These are phyloP conservation scores for Solanum sejunctum DNA, from an alignment of 257 asterid species.

Conservation along the genomic window DNA sequence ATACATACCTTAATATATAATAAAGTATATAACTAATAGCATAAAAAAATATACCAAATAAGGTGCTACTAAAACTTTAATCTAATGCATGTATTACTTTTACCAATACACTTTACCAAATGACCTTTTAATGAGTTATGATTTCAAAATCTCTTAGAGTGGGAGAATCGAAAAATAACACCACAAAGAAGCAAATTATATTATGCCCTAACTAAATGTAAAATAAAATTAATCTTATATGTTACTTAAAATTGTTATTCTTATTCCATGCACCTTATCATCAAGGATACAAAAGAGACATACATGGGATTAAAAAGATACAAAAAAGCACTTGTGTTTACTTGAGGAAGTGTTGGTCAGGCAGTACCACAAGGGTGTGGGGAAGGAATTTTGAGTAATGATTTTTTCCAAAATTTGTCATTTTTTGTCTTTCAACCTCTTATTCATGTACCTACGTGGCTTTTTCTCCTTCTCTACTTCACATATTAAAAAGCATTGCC, in stretches of 20 bases:
- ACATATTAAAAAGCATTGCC: neutral
- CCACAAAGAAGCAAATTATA: neutral
- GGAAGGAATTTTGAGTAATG: neutral
- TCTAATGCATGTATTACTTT: too few relatives aligned
- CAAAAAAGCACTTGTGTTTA: neutral
- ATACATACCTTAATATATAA: too few relatives aligned
- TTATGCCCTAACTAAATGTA: neutral
- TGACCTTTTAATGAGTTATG: too few relatives aligned
- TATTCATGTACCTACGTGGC: slow-evolving; percentile 15
- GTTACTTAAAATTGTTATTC: neutral
- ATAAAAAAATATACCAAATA: too few relatives aligned
- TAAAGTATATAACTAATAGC: too few relatives aligned
- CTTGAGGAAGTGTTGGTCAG: neutral
- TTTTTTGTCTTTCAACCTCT: neutral
- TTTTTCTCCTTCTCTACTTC: slow-evolving; percentile 18
- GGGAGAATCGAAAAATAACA: too few relatives aligned
- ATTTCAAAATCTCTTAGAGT: too few relatives aligned
- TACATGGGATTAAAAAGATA: neutral
- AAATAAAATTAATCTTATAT: neutral
- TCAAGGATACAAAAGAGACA: neutral
- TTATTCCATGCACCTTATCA: neutral
- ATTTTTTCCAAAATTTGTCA: neutral
- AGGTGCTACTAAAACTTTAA: too few relatives aligned
- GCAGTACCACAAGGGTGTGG: neutral
- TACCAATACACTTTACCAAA: too few relatives aligned